These are phyloP conservation scores for Colletotrichum gloeosporioides DNA, from an alignment of 2,329 filamentous ascomycete genomes.

Conservation along the genomic window DNA sequence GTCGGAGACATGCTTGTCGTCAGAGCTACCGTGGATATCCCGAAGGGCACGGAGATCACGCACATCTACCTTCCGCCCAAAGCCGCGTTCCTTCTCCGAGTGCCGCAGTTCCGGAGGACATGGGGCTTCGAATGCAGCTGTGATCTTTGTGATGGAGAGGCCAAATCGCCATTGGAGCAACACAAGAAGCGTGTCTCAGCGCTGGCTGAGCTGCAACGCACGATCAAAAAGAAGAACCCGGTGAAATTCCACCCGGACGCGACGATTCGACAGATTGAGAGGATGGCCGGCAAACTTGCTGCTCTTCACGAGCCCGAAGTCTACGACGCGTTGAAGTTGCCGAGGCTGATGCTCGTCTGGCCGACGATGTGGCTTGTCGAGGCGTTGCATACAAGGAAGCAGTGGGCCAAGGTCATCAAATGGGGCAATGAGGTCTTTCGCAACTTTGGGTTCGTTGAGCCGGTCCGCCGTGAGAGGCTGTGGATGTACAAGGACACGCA, in stretches of 20 bases:
- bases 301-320: conserved; percentile 35
- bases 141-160: conserved; percentile 39
- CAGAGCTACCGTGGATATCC: conserved; percentile 41
- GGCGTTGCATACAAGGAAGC: conserved; percentile 34
- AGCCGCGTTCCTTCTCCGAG: conserved; percentile 29
- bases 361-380: conserved; percentile 40
- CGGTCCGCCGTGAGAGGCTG: conserved; percentile 26
- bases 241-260: conserved; percentile 32
- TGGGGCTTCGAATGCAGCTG: conserved; percentile 49
- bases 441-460: conserved; percentile 36
- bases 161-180: conserved; percentile 9
- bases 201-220: conserved; percentile 33
- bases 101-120: conserved; percentile 28
- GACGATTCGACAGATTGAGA: conserved; percentile 35
- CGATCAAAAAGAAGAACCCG: conserved; percentile 26
- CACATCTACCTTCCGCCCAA: conserved; percentile 42
- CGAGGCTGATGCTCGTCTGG: conserved; percentile 38
- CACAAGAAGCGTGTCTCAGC: conserved; percentile 27
- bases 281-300: conserved; percentile 33
- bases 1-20: conserved; percentile 37
- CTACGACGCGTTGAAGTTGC: conserved; percentile 30
- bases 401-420: conserved; percentile 35
- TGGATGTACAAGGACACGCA: conserved; percentile 27
- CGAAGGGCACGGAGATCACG: conserved; percentile 40
- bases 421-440: conserved; percentile 33